A percentile compares a stretch with the other conserved stretches of the same genome.
Evolutionary conservation across 2,329 filamentous ascomycete species (phyloP).

Genomic region (Allantophomopsis cytisporea): DNA sequence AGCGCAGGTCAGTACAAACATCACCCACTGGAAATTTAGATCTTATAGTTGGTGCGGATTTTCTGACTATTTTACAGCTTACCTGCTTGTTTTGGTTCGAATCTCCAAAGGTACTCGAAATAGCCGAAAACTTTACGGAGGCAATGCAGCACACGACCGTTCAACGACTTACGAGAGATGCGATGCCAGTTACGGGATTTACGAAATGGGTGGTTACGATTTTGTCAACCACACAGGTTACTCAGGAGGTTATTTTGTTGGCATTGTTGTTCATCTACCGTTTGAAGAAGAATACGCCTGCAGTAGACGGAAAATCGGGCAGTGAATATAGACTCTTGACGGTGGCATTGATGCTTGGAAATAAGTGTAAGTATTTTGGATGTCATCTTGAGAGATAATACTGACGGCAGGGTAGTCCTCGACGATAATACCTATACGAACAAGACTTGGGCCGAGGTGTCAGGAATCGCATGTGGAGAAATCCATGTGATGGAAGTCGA

Average conservation of each 20-base stretch:
- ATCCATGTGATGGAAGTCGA: slow-evolving; percentile 99
- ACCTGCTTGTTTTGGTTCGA: slow-evolving; percentile 98
- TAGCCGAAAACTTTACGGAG: slow-evolving; percentile 42
- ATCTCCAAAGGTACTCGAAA: slow-evolving; percentile 63
- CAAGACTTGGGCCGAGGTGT: slow-evolving; percentile 98
- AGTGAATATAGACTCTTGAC: slow-evolving; percentile 91
- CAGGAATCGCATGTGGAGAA: slow-evolving; percentile 82
- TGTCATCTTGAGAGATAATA: neutral
- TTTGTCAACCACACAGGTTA: slow-evolving; percentile 87
- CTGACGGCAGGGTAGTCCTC: slow-evolving; percentile 43
- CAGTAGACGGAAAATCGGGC: slow-evolving; percentile 78
- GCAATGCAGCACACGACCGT: slow-evolving; percentile 26
- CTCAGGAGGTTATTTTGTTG: slow-evolving; percentile 84
- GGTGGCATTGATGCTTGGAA: slow-evolving; percentile 92
- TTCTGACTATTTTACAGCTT: slow-evolving; percentile 41
- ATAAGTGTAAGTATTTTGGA: slow-evolving; percentile 59
- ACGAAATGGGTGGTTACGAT: slow-evolving; percentile 90
- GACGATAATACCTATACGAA: slow-evolving; percentile 99
- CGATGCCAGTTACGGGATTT: slow-evolving; percentile 67
- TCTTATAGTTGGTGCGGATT: neutral
- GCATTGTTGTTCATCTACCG: slow-evolving; percentile 88
- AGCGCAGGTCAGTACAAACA: slow-evolving; percentile 47
- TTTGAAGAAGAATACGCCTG: slow-evolving; percentile 79
- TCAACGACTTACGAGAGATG: slow-evolving; percentile 51
- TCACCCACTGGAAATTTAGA: slow-evolving; percentile 8